Base-by-base conservation (phyloP, 495 filamentous ascomycete genomes). In the Tuber microsphaerosporum region DNA sequence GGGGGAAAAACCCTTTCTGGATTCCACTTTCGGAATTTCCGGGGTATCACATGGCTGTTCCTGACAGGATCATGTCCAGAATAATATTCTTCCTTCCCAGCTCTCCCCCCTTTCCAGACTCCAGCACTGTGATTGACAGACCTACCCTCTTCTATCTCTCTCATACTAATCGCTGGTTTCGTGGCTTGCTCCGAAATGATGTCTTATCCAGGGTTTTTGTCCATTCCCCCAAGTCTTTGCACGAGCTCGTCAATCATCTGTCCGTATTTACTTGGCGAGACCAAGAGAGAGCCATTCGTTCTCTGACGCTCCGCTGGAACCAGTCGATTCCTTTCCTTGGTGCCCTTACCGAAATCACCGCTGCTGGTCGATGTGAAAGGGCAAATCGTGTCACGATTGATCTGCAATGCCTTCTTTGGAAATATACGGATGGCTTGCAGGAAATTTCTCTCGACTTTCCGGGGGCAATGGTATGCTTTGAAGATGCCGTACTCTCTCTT, bases 391-490 rank as follows among this genome's bases (percentile, higher is more conserved):
- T 75, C 45, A 37, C 70, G 7, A 51, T 65, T 42, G 61, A 72
- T 34, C 70, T 79, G 22, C 51, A 34, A 22, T 44, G 45, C 19
- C 69, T 75, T 48, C 72, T 79, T 9, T 43, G 39, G 69, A 43
- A 26, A 31, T 45, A 75, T n/a, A 79, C 75, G 39, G 48, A 70
- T 19, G 61, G 26, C 26, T 61, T 79, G 6, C 41, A 75, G 43
- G 72, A 73, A 37, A 44, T 79, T 19, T 74, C 42, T 31, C 76
- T 79, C 37, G 70, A 75, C 34, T 79, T 79, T 20, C 76, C 72
- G 7, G 45, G 69, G 14, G 76, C 77, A 17, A 76, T 73, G 34
- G n/a, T 70, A 7, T 45, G 70, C 34, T 75, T 79, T 44, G 75
- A 79, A 61, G 70, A 44, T 16, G 76, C 70, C 19, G 72, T 79